Evolutionary conservation across 305 asterid genomes (phyloP).

Genomic region (Solanum hybrid): DNA sequence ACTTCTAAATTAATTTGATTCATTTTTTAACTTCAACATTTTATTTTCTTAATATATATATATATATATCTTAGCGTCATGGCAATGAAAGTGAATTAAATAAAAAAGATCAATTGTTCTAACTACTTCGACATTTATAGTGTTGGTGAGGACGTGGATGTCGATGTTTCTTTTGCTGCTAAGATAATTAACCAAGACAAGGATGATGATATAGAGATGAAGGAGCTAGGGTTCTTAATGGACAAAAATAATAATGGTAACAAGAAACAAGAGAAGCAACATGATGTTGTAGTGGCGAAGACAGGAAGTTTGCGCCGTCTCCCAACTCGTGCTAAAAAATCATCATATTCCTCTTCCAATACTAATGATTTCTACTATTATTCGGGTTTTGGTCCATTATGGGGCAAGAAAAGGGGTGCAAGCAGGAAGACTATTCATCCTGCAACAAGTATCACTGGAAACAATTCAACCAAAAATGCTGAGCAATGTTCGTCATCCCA

Average conservation of each 20-base stretch:
- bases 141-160: not conserved
- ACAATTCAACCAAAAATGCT: not conserved
- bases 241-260: not conserved
- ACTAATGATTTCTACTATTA: slow-evolving; percentile 39
- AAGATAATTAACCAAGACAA: not conserved
- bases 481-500: not conserved
- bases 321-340: slow-evolving; percentile 22
- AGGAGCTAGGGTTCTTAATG: not conserved
- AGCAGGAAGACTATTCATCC: not conserved
- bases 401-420: slow-evolving; percentile 32
- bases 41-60: not conserved
- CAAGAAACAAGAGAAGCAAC: slow-evolving; percentile 16
- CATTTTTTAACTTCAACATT: slow-evolving; percentile 6
- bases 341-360: slow-evolving; percentile 2
- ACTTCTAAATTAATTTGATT: slow-evolving; percentile 15
- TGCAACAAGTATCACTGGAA: not conserved
- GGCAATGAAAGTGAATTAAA: not conserved
- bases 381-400: slow-evolving; percentile 56
- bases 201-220: slow-evolving; percentile 1
- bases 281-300: not conserved
- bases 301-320: not conserved
- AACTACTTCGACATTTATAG: not conserved
- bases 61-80: not conserved
- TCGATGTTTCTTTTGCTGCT: not conserved
- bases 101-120: not conserved